Base-by-base conservation (phyloP, 192 early-diverging fungal species). In the Paraglomus brasilianum region DNA sequence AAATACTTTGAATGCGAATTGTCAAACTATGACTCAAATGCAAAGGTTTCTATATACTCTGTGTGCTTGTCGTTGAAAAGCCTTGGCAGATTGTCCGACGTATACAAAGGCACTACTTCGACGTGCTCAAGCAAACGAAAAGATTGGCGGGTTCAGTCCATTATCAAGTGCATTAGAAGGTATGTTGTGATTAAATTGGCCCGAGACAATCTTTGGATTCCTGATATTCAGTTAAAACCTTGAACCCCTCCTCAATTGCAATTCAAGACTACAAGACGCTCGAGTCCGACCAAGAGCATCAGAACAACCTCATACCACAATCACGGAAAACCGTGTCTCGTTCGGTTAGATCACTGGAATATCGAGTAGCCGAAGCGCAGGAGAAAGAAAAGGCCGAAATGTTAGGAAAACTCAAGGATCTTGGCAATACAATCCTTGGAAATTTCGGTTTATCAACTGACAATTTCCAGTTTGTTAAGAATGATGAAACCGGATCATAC, bases 341-440 rank as follows among this genome's bases (percentile, higher is more conserved):
- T 43, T 53, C 82, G 6, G 41, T 82, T 8, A 72, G 61, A 42
- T 57, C 74, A 21, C 71, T 91, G 24, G 85, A 85, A 6, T 62
- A 72, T 0, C 47, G 69, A 15, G 81, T 88, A 49, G 80, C 81
- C 46, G 62, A 73, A 19, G 47, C 78, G 46, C 51, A 80, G 49
- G 86, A 89, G 66, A 80, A 83, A 38, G 90, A 91, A 75, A 87
- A 85, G 61, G 86, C 75, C 0, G 87, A 91, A 67, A 86, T 89
- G 84, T 71, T 91, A 69, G 85, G 75, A 38, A 89, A 92, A 69
- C 76, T 92, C 10, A 92, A 92, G 70, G 80, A 85, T 38, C 72
- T 92, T 42, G 91, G 91, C 0, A 90, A 92, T 52, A 79, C 78
- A 8, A 57, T 92, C 11, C 70, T 92, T 24, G 91, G 91, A n/a